Base-by-base conservation (phyloP, 2,329 filamentous ascomycete species). In the Aspergillus hiratsukae region DNA sequence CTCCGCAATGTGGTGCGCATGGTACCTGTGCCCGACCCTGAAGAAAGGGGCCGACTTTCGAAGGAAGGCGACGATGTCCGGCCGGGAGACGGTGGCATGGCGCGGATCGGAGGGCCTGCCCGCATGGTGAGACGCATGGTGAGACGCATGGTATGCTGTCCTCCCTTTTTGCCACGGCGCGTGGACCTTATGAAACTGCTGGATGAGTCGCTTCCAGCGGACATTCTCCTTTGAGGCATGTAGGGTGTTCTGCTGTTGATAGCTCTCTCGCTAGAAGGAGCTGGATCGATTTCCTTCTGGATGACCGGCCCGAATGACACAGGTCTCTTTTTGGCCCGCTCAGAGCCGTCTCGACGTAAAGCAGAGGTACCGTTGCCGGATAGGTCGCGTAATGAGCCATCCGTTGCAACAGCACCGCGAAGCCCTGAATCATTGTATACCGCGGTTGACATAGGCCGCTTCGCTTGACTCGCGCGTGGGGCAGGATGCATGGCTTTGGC, bases 71-170 rank as follows among this genome's bases (percentile, higher is more conserved):
- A 90, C 1, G 89, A 81, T n/a, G 83, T 78, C 14, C 76, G 74
- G 48, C 71, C 69, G 2, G 73, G 72, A 27, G 75, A 68, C 46
- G 77, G 72, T 9, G 72, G 68, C 49, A 71, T 62, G 41, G 68
- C 63, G 51, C 72, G 70, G 8, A 69, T 62, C 17, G 75, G 70
- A 21, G 77, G 69, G 27, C 73, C 69, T 27, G 74, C 75, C 57
- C 91, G 83, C 89, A 96, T 89, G 1, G 89, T 90, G 52, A 80
- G 82, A 56, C 91, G 83, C 89, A 96, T 89, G 1, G 89, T 90
- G 52, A 80, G 82, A 56, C 87, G 86, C 79, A 96, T 90, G 1
- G 78, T 81, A 53, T 85, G 82, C 25, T 74, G 67, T 3, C 77
- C 76, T 0, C 80, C 79, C 46, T 79, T 73, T 43, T 74, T 73